These are phyloP conservation scores for Ceriops decandra DNA, from an alignment of 345 rosid species.

Conservation along the genomic window DNA sequence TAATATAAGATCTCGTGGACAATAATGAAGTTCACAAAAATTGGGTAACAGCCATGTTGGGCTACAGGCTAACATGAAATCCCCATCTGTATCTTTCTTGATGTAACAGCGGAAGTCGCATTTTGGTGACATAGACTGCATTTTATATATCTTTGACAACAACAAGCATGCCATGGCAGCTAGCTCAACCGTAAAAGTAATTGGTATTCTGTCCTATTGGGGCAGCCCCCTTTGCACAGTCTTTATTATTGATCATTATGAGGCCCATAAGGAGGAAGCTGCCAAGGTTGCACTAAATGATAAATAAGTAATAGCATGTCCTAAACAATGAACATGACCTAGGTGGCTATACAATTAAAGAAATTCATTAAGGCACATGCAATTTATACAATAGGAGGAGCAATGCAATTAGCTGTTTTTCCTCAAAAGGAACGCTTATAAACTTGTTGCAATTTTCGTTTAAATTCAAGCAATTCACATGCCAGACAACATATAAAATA, in stretches of 20 bases:
- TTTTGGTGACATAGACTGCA: not conserved
- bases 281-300: conserved; percentile 1
- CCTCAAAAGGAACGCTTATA: conserved; percentile 15
- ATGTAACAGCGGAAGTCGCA: not conserved
- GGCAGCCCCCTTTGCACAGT: conserved; percentile 1
- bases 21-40: conserved; percentile 2
- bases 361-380: conserved; percentile 14
- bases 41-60: conserved; percentile 16
- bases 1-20: not conserved
- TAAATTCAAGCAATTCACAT: not conserved
- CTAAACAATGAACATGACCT: not conserved
- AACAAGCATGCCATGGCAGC: not conserved
- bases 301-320: not conserved
- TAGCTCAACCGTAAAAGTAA: conserved; percentile 14
- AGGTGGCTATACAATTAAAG: conserved; percentile 9
- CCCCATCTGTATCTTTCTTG: not conserved
- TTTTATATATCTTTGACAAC: not conserved
- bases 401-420: conserved; percentile 1
- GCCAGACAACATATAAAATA: not conserved
- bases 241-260: conserved; percentile 23
- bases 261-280: conserved; percentile 35
- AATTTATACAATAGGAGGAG: not conserved
- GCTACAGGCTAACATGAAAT: conserved; percentile 9
- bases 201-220: not conserved
- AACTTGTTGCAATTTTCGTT: not conserved